A percentile compares a stretch with the other conserved stretches of the same genome.
Conservation (phyloP, 2,329 filamentous ascomycete genomes). For the Magnaporthales sp. region DNA sequence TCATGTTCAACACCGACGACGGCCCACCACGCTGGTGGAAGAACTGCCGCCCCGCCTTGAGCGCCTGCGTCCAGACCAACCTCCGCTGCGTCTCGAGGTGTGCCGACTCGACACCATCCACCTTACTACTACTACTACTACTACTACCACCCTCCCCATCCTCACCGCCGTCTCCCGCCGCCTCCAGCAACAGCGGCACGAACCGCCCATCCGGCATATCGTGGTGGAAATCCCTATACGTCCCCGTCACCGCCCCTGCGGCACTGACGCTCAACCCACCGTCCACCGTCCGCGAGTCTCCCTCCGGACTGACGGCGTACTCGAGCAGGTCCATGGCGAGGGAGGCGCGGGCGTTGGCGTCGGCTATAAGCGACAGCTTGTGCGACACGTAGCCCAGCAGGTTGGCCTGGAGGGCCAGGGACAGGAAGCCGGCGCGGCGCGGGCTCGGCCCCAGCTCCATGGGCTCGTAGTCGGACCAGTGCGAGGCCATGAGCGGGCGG, state of each 20-base stretch:
- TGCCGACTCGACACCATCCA: neutral
- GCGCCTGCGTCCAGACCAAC: neutral
- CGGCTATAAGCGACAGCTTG: neutral
- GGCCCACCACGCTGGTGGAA: neutral
- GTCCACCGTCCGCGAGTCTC: neutral
- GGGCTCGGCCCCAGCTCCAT: neutral
- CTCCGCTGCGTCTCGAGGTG: neutral
- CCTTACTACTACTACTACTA: neutral
- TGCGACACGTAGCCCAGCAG: neutral
- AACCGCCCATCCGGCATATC: neutral
- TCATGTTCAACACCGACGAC: neutral
- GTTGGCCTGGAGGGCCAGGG: neutral
- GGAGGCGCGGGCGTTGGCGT: neutral
- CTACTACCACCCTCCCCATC: neutral
- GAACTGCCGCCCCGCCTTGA: neutral
- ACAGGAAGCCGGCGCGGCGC: neutral
- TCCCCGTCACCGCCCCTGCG: neutral
- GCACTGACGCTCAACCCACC: neutral
- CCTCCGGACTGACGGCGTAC: neutral
- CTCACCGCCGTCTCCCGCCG: neutral
- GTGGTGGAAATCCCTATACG: neutral
- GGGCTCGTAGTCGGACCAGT: constrained; percentile 1
- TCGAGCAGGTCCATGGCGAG: neutral
- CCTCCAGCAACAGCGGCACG: neutral
- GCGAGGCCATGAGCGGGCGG: neutral